Percentiles rank a stretch among this genome's conserved stretches.
These are phyloP conservation scores for Botrytis paeoniae DNA, from an alignment of 2,329 filamentous ascomycete species.

Conservation along the genomic window DNA sequence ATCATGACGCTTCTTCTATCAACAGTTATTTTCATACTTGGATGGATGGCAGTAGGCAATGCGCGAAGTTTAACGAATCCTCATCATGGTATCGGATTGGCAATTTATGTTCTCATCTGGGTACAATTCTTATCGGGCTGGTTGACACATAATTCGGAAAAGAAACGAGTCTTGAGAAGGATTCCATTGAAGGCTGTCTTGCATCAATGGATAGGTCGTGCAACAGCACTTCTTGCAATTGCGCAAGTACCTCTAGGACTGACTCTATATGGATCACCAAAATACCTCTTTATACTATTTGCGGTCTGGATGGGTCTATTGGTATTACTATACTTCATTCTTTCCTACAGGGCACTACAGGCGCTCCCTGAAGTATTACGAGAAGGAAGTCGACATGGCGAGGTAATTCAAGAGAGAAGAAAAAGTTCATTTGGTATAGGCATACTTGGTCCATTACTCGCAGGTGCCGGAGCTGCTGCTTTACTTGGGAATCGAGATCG, in stretches of 20 bases:
- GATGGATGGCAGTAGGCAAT: slow-evolving; percentile 75
- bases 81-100: slow-evolving; percentile 79
- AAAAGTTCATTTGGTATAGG: slow-evolving; percentile 44
- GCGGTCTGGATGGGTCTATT: slow-evolving; percentile 73
- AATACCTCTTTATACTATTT: slow-evolving; percentile 80
- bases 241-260: slow-evolving; percentile 85
- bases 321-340: slow-evolving; percentile 72
- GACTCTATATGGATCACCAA: slow-evolving; percentile 87
- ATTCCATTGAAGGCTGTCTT: slow-evolving; percentile 43
- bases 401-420: slow-evolving; percentile 48
- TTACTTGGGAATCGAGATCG: slow-evolving; percentile 41
- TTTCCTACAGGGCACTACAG: slow-evolving; percentile 67
- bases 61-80: slow-evolving; percentile 72
- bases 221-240: slow-evolving; percentile 76
- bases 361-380: slow-evolving; percentile 41
- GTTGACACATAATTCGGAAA: slow-evolving; percentile 47
- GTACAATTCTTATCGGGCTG: slow-evolving; percentile 69
- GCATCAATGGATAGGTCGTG: slow-evolving; percentile 84
- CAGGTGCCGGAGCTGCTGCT: slow-evolving; percentile 57
- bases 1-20: slow-evolving; percentile 65
- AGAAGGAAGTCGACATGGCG: slow-evolving; percentile 38
- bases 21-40: slow-evolving; percentile 70
- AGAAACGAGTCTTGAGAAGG: slow-evolving; percentile 47
- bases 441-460: slow-evolving; percentile 52
- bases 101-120: slow-evolving; percentile 70